phyloP scores from a whole-genome alignment of 352 stramenopile species.

The Saprolegnia diclina region DNA sequence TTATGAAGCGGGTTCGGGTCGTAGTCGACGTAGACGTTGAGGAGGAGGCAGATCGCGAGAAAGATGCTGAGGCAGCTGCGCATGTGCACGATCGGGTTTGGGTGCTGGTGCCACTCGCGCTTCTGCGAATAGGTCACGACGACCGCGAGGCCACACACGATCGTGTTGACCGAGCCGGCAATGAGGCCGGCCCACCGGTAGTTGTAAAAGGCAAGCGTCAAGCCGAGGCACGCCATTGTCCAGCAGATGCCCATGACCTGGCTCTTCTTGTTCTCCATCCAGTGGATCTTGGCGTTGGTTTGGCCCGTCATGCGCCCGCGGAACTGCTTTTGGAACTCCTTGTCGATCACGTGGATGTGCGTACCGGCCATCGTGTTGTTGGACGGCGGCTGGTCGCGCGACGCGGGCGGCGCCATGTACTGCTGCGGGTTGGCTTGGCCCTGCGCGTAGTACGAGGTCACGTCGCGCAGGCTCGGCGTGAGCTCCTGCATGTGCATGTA shows the following conservation, averaged over 20 bases:
- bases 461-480: constrained; percentile 18
- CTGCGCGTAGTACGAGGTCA: constrained; percentile 25
- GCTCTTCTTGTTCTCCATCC: constrained; percentile 87
- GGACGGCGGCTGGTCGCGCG: background rate
- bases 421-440: constrained; percentile 16
- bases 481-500: constrained; percentile 16
- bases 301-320: constrained; percentile 63
- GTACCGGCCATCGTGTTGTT: background rate
- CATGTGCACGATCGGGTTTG: constrained; percentile 85
- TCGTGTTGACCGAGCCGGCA: constrained; percentile 80
- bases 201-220: constrained; percentile 85
- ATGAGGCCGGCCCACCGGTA: constrained; percentile 83
- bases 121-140: constrained; percentile 84
- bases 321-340: constrained; percentile 85
- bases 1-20: constrained; percentile 31
- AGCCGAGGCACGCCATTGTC: constrained; percentile 77
- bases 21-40: constrained; percentile 81
- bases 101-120: constrained; percentile 86
- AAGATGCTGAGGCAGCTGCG: constrained; percentile 80
- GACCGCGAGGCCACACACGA: constrained; percentile 80
- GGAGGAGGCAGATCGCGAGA: constrained; percentile 69
- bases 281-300: constrained; percentile 67
- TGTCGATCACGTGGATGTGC: constrained; percentile 82
- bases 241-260: constrained; percentile 79
- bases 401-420: background rate